Conservation (phyloP, 2,329 filamentous ascomycete genomes). For the Botrytis cinerea region DNA sequence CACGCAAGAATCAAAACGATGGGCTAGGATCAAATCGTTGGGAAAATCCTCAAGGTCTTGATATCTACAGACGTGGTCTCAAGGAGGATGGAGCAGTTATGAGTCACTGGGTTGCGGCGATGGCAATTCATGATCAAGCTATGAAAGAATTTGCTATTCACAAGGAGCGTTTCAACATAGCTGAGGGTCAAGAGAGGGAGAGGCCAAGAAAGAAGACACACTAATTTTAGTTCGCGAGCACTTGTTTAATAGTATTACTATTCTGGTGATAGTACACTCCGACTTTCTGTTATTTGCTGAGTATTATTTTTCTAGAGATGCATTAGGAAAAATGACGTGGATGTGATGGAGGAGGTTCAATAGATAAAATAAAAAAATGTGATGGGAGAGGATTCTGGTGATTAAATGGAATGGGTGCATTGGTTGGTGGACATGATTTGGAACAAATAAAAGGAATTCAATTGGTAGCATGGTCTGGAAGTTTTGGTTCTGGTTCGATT, state of each 20-base stretch:
- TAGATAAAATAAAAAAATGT: neutral
- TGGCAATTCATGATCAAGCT: conserved; percentile 59
- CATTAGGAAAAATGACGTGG: neutral
- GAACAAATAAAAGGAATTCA: conserved; percentile 1
- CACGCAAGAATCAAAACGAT: conserved; percentile 49
- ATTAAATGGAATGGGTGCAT: neutral
- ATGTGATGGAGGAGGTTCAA: neutral
- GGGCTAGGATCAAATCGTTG: conserved; percentile 43
- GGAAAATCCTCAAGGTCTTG: conserved; percentile 50
- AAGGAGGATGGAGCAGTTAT: conserved; percentile 66
- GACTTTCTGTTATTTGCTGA: conserved; percentile 10
- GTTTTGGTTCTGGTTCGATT: conserved; percentile 8
- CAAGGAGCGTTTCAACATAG: conserved; percentile 48
- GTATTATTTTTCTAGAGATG: conserved; percentile 18
- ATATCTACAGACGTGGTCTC: conserved; percentile 60
- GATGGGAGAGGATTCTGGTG: neutral
- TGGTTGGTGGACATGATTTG: neutral
- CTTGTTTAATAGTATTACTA: conserved; percentile 12
- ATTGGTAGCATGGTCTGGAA: conserved; percentile 8
- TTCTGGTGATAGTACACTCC: neutral
- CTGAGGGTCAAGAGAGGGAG: conserved; percentile 35
- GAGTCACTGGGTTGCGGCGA: conserved; percentile 60
- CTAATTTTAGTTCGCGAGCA: neutral
- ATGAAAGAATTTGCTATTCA: conserved; percentile 59
- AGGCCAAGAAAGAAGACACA: conserved; percentile 27